Evolutionary conservation across 768 basidiomycete genomes (phyloP).

Genomic region (Imleria badia): DNA sequence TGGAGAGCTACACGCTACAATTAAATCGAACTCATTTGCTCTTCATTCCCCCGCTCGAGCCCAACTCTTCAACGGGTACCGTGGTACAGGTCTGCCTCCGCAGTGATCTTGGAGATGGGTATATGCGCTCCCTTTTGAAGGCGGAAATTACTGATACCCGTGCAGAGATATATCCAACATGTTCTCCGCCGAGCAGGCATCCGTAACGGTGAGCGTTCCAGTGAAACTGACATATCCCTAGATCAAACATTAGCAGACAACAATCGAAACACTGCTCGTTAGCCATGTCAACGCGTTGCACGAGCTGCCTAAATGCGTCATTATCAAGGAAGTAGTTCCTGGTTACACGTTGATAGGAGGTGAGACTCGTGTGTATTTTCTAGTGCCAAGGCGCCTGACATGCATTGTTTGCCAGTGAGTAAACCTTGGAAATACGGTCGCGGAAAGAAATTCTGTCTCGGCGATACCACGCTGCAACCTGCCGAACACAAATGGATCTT

Average conservation of each 20-base stretch:
- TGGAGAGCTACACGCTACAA: constrained; percentile 13
- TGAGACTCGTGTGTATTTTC: background rate
- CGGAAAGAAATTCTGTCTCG: constrained; percentile 27
- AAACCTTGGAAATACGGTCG: constrained; percentile 31
- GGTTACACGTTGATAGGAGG: constrained; percentile 25
- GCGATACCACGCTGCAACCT: constrained; percentile 11
- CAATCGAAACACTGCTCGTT: constrained; percentile 25
- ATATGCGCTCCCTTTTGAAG: constrained; percentile 10
- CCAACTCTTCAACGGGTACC: constrained; percentile 8
- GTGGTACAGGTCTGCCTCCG: constrained; percentile 29
- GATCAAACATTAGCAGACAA: constrained; percentile 10
- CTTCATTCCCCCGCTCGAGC: constrained; percentile 16
- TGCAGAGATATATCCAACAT: constrained; percentile 6
- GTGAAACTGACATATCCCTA: background rate
- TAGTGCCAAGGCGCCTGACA: background rate
- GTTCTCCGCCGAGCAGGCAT: constrained; percentile 9
- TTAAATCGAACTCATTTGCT: constrained; percentile 26
- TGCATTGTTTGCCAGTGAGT: constrained; percentile 13
- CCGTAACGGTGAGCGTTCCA: constrained; percentile 21
- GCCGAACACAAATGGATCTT: constrained; percentile 32
- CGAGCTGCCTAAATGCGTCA: constrained; percentile 17
- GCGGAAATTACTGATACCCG: background rate
- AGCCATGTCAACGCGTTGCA: constrained; percentile 16
- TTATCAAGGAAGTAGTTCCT: constrained; percentile 4
- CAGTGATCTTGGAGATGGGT: constrained; percentile 12